Evolutionary conservation across 148 eudicot genomes (phyloP).

Genomic region (Agrostemma githago): DNA sequence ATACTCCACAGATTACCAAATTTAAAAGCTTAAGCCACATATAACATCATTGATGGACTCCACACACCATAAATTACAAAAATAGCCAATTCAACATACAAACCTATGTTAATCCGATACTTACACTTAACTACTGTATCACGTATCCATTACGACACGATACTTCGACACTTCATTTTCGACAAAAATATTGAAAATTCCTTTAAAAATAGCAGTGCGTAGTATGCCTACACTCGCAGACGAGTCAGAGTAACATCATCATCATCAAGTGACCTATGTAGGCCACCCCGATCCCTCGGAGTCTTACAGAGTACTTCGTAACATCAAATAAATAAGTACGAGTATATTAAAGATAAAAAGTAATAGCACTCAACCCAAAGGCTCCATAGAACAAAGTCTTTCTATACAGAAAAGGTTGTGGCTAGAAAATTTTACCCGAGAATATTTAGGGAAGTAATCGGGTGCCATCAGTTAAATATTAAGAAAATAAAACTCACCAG

Average conservation of each 20-base stretch:
- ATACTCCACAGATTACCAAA: not conserved
- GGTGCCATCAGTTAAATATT: not conserved
- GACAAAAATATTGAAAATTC: too few species aligned
- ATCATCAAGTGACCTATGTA: not conserved
- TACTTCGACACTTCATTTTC: too few species aligned
- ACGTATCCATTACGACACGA: too few species aligned
- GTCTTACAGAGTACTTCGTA: not conserved
- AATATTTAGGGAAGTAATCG: not conserved
- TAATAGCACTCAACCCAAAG: not conserved
- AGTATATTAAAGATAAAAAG: not conserved
- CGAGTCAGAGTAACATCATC: not conserved
- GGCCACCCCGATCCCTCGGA: not conserved
- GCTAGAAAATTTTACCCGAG: not conserved
- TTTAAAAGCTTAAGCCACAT: not conserved
- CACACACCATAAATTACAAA: not conserved
- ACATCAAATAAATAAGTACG: not conserved
- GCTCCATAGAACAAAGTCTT: not conserved
- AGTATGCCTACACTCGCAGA: too few species aligned
- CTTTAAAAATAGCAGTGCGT: too few species aligned
- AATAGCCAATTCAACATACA: not conserved
- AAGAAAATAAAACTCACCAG: conserved; percentile 38
- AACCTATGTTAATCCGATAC: not conserved
- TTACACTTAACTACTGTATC: too few species aligned
- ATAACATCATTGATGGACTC: not conserved
- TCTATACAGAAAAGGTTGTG: not conserved